These are phyloP conservation scores for Pichia nakasei DNA, from an alignment of 805 yeast genomes.

Conservation along the genomic window DNA sequence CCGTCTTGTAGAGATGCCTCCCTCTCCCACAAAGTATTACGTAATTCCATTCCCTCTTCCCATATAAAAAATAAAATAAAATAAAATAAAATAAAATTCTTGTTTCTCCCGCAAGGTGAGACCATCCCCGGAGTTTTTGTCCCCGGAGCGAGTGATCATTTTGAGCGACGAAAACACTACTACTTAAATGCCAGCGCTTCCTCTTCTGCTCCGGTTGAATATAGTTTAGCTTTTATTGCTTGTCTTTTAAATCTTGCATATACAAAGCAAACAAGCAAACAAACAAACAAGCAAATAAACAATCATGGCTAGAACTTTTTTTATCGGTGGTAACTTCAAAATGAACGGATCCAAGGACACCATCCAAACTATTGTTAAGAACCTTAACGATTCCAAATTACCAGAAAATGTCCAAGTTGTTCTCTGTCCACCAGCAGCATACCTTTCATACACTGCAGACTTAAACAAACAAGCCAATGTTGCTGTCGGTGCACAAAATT, in stretches of 20 bases:
- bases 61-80: no score
- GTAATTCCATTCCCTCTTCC: no score
- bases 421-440: conserved; percentile 92
- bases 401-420: conserved; percentile 85
- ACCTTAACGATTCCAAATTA: conserved; percentile 70
- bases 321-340: conserved; percentile 99
- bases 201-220: neutral
- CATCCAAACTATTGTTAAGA: conserved; percentile 72
- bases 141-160: neutral
- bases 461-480: conserved; percentile 64
- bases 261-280: neutral
- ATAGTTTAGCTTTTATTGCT: neutral
- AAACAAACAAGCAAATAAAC: neutral
- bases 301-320: conserved; percentile 41
- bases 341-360: conserved; percentile 92
- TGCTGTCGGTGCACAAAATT: conserved; percentile 84
- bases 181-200: no score
- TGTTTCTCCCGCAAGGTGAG: no score
- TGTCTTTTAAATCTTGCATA: neutral
- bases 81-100: no score
- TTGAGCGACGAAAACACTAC: no score
- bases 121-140: neutral
- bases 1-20: neutral
- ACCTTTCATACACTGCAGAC: conserved; percentile 68
- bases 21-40: no score